Percentiles rank a stretch among this genome's conserved stretches.
phyloP scores from a whole-genome alignment of 768 basidiomycete genomes.

The Tylopilus sp. region DNA sequence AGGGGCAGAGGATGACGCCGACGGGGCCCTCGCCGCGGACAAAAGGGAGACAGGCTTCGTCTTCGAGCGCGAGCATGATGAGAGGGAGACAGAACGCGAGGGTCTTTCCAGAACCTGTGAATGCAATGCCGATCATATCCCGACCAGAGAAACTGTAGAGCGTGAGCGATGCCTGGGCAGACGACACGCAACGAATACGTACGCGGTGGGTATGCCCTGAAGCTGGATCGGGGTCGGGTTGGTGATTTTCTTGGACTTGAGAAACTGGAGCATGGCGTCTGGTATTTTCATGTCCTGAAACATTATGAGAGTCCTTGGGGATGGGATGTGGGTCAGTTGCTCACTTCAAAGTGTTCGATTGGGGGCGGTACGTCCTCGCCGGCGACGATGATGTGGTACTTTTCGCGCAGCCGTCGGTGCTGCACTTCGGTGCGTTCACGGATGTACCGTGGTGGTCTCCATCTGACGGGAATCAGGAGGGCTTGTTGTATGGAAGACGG shows the following conservation, averaged over 20 bases:
- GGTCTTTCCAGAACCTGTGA: slow-evolving; percentile 98
- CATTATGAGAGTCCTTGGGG: slow-evolving; percentile 11
- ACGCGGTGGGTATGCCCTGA: slow-evolving; percentile 96
- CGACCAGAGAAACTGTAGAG: slow-evolving; percentile 79
- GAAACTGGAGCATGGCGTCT: slow-evolving; percentile 71
- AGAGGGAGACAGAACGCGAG: slow-evolving; percentile 97
- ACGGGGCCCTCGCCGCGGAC: slow-evolving; percentile 93
- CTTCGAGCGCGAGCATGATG: slow-evolving; percentile 94
- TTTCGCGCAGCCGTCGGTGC: slow-evolving; percentile 74
- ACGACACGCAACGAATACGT: slow-evolving; percentile 29
- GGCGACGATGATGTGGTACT: slow-evolving; percentile 92
- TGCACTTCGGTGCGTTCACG: slow-evolving; percentile 67
- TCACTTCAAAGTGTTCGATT: slow-evolving; percentile 81
- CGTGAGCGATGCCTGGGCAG: slow-evolving; percentile 3
- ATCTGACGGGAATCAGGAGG: slow-evolving; percentile 46
- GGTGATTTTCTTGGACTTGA: slow-evolving; percentile 81
- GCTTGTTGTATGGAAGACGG: background rate
- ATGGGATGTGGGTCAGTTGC: slow-evolving; percentile 3
- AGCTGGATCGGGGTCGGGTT: slow-evolving; percentile 94
- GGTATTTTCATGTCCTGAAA: slow-evolving; percentile 98
- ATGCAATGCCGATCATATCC: slow-evolving; percentile 98
- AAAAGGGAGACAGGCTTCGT: slow-evolving; percentile 88
- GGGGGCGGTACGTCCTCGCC: slow-evolving; percentile 93
- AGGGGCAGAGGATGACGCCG: slow-evolving; percentile 95
- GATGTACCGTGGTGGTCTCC: slow-evolving; percentile 85